Percentiles rank a stretch among this genome's conserved stretches.
Conservation (phyloP, 208 protist species). For the Trypanosomatidae sp. region DNA sequence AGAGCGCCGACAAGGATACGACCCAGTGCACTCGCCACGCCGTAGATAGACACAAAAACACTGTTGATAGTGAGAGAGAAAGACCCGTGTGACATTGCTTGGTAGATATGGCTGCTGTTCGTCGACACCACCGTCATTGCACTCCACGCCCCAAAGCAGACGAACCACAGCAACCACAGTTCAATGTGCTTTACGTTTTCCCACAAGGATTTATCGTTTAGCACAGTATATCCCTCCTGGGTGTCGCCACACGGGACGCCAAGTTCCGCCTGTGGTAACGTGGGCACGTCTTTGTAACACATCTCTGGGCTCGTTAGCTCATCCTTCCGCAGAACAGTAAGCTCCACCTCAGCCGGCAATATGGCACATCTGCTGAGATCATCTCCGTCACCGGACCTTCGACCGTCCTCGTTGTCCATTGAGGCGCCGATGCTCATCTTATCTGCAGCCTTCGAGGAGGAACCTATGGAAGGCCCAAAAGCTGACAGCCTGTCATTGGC, state of each 20-base stretch:
- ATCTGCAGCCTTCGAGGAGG: background rate
- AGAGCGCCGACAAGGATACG: constrained; percentile 60
- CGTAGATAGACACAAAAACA: constrained; percentile 80
- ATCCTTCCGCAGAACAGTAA: background rate
- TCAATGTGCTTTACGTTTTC: constrained; percentile 60
- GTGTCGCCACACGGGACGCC: background rate
- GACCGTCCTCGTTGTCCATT: background rate
- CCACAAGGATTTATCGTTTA: constrained; percentile 52
- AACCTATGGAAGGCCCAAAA: no score
- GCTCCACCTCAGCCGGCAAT: background rate
- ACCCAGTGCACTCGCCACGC: constrained; percentile 73
- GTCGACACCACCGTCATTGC: constrained; percentile 73
- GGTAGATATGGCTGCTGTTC: constrained; percentile 82
- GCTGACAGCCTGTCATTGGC: no score
- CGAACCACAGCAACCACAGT: constrained; percentile 85
- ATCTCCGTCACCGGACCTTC: background rate
- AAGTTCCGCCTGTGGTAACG: background rate
- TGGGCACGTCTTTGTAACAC: background rate
- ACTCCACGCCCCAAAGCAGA: constrained; percentile 77
- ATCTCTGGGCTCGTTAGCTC: background rate
- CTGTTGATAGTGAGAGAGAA: constrained; percentile 73
- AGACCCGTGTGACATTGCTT: constrained; percentile 49
- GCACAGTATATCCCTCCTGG: background rate
- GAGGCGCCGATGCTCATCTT: background rate
- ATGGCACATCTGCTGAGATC: background rate